Percentiles rank a stretch among this genome's conserved stretches.
Evolutionary conservation across 2,329 filamentous ascomycete genomes (phyloP).

Genomic region (Aspergillus fischeri): DNA sequence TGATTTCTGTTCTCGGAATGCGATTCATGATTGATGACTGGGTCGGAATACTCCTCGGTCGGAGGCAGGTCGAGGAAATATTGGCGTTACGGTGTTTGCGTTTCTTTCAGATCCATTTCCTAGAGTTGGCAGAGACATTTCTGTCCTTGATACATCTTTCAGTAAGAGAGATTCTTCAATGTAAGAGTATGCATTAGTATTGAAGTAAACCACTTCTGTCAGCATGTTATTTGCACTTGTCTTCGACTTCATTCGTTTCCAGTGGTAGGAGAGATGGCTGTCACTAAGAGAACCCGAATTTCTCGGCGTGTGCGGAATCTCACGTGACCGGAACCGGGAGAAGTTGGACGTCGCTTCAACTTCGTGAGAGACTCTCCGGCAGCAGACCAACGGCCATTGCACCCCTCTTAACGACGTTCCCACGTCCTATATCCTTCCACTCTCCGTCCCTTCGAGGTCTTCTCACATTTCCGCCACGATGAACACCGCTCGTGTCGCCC

Average conservation of each 20-base stretch:
- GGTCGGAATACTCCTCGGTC: constrained; percentile 2
- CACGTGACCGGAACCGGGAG: constrained; percentile 25
- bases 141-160: background rate
- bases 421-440: constrained; percentile 22
- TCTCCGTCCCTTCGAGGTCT: constrained; percentile 19
- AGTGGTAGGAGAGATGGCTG: background rate
- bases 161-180: background rate
- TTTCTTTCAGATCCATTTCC: constrained; percentile 3
- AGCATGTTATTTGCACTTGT: background rate
- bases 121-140: constrained; percentile 3
- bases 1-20: constrained; percentile 36
- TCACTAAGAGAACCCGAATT: constrained; percentile 14
- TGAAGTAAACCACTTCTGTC: background rate
- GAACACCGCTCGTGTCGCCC: constrained; percentile 54
- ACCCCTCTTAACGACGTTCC: constrained; percentile 22
- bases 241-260: background rate
- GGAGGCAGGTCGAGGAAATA: constrained; percentile 2
- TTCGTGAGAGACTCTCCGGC: constrained; percentile 10
- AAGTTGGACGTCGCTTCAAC: constrained; percentile 22
- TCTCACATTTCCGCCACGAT: constrained; percentile 38
- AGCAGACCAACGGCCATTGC: constrained; percentile 11
- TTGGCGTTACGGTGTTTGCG: constrained; percentile 15
- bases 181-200: background rate
- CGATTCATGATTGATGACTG: background rate
- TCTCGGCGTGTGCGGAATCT: constrained; percentile 23